Conservation (phyloP, 495 filamentous ascomycete genomes). For the Pyronema omphalodes region DNA sequence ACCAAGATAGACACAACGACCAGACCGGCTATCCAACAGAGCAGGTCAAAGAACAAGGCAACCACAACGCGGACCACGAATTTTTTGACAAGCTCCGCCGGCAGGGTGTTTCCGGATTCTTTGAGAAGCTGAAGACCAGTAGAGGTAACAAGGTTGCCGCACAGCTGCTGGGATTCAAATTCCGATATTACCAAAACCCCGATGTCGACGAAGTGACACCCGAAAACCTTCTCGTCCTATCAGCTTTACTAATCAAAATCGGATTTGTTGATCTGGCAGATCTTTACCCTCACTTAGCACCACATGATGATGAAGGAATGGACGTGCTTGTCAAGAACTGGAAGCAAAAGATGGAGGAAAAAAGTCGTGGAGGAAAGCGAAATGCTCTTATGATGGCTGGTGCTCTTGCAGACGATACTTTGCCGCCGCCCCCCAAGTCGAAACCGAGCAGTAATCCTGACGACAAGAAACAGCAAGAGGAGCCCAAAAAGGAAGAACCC, state of each 20-base stretch:
- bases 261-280: conserved; percentile 93
- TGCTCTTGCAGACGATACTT: conserved; percentile 66
- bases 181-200: conserved; percentile 74
- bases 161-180: conserved; percentile 90
- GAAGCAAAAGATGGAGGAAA: conserved; percentile 61
- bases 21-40: conserved; percentile 29
- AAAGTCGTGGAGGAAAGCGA: conserved; percentile 44
- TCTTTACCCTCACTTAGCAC: conserved; percentile 82
- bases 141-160: conserved; percentile 74
- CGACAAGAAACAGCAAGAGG: conserved; percentile 18
- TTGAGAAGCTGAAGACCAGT: conserved; percentile 37
- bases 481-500: conserved; percentile 14
- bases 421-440: conserved; percentile 30
- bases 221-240: conserved; percentile 76
- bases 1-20: conserved; percentile 31
- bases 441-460: conserved; percentile 3
- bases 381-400: conserved; percentile 88
- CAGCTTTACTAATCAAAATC: conserved; percentile 84
- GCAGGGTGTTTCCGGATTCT: conserved; percentile 65
- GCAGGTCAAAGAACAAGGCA: conserved; percentile 31
- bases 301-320: conserved; percentile 60
- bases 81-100: conserved; percentile 74
- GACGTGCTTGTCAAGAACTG: conserved; percentile 43
- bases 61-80: conserved; percentile 40
- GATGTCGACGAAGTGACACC: conserved; percentile 50